Evolutionary conservation across 2,329 filamentous ascomycete genomes (phyloP).

Genomic region (Cladosporium halotolerans): DNA sequence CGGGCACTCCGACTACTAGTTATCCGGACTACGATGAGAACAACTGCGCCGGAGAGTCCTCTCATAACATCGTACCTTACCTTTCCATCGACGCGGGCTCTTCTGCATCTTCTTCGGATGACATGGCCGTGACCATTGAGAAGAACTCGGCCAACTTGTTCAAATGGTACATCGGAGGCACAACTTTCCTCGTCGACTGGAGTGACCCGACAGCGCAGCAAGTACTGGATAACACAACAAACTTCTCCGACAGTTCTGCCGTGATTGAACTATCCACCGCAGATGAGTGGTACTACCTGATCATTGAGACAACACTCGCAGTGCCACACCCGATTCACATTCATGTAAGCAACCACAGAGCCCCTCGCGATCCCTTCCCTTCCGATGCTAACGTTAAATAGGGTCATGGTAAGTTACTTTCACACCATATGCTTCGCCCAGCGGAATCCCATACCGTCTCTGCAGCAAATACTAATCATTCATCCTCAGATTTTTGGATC

Average conservation of each 20-base stretch:
- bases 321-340: constrained; percentile 26
- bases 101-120: constrained; percentile 21
- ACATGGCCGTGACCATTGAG: constrained; percentile 26
- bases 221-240: constrained; percentile 29
- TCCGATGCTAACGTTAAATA: neutral
- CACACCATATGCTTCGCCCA: neutral
- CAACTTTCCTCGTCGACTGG: constrained; percentile 35
- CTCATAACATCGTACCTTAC: constrained; percentile 31
- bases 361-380: neutral
- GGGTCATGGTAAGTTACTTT: neutral
- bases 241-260: constrained; percentile 29
- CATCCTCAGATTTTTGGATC: constrained; percentile 41
- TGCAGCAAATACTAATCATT: constrained; percentile 29
- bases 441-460: neutral
- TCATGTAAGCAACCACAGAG: constrained; percentile 17
- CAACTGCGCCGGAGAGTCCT: constrained; percentile 34
- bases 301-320: constrained; percentile 33
- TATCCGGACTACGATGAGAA: constrained; percentile 29
- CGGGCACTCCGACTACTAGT: constrained; percentile 28
- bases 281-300: constrained; percentile 33
- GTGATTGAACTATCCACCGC: constrained; percentile 28
- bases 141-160: constrained; percentile 29
- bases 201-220: constrained; percentile 34
- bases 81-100: constrained; percentile 21
- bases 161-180: constrained; percentile 37